A percentile compares a stretch with the other conserved stretches of the same genome.
phyloP scores from a whole-genome alignment of 2,329 filamentous ascomycete species.

The Parascedosporium putredinis region DNA sequence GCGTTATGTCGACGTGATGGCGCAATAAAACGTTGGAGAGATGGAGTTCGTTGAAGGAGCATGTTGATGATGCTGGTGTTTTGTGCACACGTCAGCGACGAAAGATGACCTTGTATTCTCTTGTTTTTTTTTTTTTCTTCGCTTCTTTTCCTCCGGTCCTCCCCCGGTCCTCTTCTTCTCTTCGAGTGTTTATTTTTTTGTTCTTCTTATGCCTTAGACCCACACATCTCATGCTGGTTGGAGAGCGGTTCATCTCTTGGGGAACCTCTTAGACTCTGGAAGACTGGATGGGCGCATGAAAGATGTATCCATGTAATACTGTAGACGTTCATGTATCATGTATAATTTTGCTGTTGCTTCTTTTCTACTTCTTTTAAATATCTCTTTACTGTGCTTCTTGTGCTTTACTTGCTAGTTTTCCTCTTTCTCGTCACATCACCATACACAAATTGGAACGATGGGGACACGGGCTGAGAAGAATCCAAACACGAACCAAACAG shows the following conservation, averaged over 20 bases:
- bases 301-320: background rate
- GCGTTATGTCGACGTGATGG: slow-evolving; percentile 95
- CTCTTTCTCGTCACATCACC: no score
- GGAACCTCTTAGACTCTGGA: background rate
- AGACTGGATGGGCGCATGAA: background rate
- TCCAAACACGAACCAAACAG: no score
- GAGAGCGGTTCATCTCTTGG: background rate
- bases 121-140: background rate
- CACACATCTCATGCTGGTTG: no score
- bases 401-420: no score
- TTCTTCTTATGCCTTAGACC: no score
- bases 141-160: background rate
- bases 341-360: no score
- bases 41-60: no score
- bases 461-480: no score
- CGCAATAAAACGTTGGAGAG: slow-evolving; percentile 37
- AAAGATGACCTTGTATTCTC: slow-evolving; percentile 9
- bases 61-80: background rate
- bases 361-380: no score
- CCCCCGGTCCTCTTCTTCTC: background rate
- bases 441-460: no score
- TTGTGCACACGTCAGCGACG: no score
- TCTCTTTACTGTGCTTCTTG: no score
- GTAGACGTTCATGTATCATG: slow-evolving; percentile 1
- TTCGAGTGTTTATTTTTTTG: background rate